These are phyloP conservation scores for Stenocarpella maydis DNA, from an alignment of 2,329 filamentous ascomycete species.

Conservation along the genomic window DNA sequence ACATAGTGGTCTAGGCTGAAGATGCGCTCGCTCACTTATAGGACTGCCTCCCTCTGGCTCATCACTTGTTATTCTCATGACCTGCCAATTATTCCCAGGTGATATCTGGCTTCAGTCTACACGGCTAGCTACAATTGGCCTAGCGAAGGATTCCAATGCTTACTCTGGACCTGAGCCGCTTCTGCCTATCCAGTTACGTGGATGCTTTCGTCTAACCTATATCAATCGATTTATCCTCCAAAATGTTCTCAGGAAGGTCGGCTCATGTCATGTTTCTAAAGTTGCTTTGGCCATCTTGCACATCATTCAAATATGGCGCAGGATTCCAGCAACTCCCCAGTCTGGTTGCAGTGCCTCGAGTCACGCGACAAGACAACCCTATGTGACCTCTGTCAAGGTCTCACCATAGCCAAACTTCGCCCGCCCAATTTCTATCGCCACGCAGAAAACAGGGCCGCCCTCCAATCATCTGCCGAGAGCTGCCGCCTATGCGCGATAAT, in stretches of 20 bases:
- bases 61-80: not conserved
- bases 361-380: slow-evolving; percentile 5
- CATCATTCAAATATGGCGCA: not conserved
- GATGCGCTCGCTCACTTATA: no score
- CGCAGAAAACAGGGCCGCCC: slow-evolving; percentile 5
- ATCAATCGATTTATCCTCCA: not conserved
- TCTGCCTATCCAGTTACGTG: not conserved
- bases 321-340: not conserved
- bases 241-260: not conserved
- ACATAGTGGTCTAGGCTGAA: no score
- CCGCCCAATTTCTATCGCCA: slow-evolving; percentile 12
- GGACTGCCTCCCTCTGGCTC: not conserved
- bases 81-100: not conserved
- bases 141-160: slow-evolving; percentile 5
- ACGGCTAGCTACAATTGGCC: not conserved
- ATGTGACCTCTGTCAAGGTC: slow-evolving; percentile 3
- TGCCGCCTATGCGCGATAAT: slow-evolving; percentile 11
- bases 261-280: not conserved
- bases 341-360: not conserved
- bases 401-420: not conserved
- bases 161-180: not conserved
- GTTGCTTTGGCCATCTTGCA: not conserved
- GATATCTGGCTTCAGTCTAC: not conserved
- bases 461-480: not conserved
- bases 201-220: not conserved